Evolutionary conservation across 1,284 basidiomycete genomes (phyloP), one percentile per base, ranked within the genome.

Genomic region (Sanghuangporus baumii): DNA sequence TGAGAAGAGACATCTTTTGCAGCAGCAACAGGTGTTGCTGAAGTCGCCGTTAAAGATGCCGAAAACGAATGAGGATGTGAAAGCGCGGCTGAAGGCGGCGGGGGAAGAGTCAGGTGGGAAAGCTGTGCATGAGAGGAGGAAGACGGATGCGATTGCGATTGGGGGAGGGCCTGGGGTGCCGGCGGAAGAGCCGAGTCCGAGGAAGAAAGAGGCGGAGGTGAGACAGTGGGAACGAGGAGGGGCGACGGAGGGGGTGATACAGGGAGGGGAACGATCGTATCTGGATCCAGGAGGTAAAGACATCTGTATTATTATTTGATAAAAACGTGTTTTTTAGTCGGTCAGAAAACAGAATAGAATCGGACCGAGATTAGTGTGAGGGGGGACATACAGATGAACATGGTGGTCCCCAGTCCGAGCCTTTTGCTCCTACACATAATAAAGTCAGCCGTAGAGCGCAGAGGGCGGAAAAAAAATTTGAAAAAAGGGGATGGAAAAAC

Each of bases 351-450:
- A n/a, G 48, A 12, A 61, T 43, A 38, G 46, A 31, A 46, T 46
- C 43, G 43, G 43, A 46, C 43, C 43, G 62, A 43, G 50, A 57
- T 43, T 51, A 60, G 64, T 48, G 46, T 36, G 18, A 59, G 51
- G 50, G 59, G 67, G 64, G 47, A 85, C 89, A 70, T 73, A 93
- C 89, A 93, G 75, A 76, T 93, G 88, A 64, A 93, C 82, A 76
- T 87, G 87, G 71, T 87, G 81, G 76, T 90, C 85, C 14, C 63
- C 63, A 11, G 67, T 67, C 36, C 70, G 62, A 23, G 70, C 68
- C 65, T 70, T 71, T 55, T 62, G 62, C 65, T 72, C 71, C 71
- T 71, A 51, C 16, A 57, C 18, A 37, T 54, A 37, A 14, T 14
- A 36, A 14, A 54, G 52, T 34, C 16, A 48, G 41, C 12, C 41